Conservation (phyloP, 306 rosid species). For the Elaeagnus macrophylla region DNA sequence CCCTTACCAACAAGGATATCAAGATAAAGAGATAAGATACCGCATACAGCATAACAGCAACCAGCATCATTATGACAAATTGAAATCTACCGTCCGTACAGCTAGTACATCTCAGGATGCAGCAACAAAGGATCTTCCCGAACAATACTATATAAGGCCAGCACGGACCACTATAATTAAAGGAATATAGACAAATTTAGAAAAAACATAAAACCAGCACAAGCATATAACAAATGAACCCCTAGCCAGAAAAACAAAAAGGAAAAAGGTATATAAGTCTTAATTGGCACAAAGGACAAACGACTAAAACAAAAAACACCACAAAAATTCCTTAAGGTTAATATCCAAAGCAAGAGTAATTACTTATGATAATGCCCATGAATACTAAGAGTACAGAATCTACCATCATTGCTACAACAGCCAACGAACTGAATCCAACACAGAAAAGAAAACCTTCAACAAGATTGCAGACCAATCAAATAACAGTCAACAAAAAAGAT, state of each 20-base stretch:
- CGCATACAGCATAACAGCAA: slow-evolving; percentile 33
- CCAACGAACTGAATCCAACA: slow-evolving; percentile 30
- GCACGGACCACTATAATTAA: slow-evolving; percentile 23
- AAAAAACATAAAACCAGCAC: not conserved
- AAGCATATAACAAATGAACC: not conserved
- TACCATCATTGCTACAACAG: slow-evolving; percentile 23
- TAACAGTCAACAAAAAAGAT: slow-evolving; percentile 26
- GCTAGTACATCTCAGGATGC: slow-evolving; percentile 35
- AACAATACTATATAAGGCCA: slow-evolving; percentile 38
- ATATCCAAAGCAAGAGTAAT: slow-evolving; percentile 14
- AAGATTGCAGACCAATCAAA: slow-evolving; percentile 27
- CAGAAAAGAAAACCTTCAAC: slow-evolving; percentile 37
- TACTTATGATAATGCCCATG: slow-evolving; percentile 12
- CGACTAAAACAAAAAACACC: slow-evolving; percentile 3
- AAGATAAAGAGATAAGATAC: slow-evolving; percentile 24
- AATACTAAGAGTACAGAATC: slow-evolving; percentile 22
- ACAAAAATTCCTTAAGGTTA: slow-evolving; percentile 7
- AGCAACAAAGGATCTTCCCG: slow-evolving; percentile 36
- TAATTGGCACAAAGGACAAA: slow-evolving; percentile 5
- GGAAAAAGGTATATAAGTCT: not conserved
- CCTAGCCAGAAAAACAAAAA: not conserved
- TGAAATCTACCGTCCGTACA: slow-evolving; percentile 35
- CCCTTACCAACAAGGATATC: slow-evolving; percentile 34
- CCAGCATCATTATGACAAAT: slow-evolving; percentile 26
- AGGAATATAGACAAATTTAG: slow-evolving; percentile 17